Evolutionary conservation across 2,329 filamentous ascomycete species (phyloP), one percentile per base, ranked within the genome.

Genomic region (Tolypocladium pustulatum): DNA sequence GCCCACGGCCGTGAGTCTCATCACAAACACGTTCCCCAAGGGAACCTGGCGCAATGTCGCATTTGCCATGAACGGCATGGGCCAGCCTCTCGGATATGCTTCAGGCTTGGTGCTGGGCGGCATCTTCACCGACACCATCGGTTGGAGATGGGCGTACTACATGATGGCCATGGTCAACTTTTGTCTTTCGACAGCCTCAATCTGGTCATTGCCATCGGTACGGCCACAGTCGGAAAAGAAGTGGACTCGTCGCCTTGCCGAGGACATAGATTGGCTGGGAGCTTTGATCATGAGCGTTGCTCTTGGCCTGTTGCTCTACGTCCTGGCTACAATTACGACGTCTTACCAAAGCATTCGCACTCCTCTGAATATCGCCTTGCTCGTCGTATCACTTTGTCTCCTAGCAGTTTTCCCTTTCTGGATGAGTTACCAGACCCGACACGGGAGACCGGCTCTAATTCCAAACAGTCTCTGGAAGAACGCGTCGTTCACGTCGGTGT

Each of bases 401-500:
- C 67, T 85, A 0, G 75, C 75, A 0, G 66, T 68, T 0, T 87
- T 87, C 60, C 73, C 80, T 0, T 65, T 77, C 25, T 86, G 83
- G 83, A 78, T 83, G 59, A 69, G 73, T 2, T 71, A 73, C 2
- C 83, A 82, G 57, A 78, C 78, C 34, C 74, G 69, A 8, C 66
- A 70, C 0, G 70, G 72, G 2, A 73, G 74, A 8, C 79, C 83
- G 17, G 82, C 82, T 0, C 66, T 87, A 3, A 84, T 87, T 5
- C 83, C 84, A 0, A 86, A 86, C 61, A 76, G 75, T 0, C 68
- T 87, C 0, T 86, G 83, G 84, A 75, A 71, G 4, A 84, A 83
- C 36, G 67, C 70, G 0, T 70, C 78, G 2, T 87, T 86, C 61
- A 79, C 80, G 0, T 75, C 73, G 1, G 76, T 83, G 9, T 87